phyloP scores from a whole-genome alignment of 1,284 basidiomycete species.

The Apiotrichum veenhuisii region DNA sequence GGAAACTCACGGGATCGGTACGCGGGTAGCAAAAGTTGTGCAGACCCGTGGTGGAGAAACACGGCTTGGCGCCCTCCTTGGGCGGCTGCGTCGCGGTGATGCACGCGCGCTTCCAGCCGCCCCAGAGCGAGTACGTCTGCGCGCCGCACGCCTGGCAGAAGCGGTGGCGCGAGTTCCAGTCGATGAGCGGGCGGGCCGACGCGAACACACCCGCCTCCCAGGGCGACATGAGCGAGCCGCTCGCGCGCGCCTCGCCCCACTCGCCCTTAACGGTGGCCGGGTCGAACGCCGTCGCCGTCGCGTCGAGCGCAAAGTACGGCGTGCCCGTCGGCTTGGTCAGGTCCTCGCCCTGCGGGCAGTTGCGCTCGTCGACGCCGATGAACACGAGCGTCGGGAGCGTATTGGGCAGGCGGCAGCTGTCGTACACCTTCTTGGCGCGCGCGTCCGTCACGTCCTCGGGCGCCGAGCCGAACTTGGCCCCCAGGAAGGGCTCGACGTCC shows the following conservation, averaged over 20 bases:
- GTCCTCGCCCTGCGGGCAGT: slow-evolving; percentile 55
- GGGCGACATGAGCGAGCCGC: slow-evolving; percentile 52
- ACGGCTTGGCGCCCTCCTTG: slow-evolving; percentile 31
- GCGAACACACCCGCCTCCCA: slow-evolving; percentile 69
- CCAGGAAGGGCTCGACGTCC: slow-evolving; percentile 65
- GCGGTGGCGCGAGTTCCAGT: slow-evolving; percentile 88
- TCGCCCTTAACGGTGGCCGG: slow-evolving; percentile 43
- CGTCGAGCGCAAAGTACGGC: slow-evolving; percentile 75
- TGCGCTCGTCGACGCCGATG: slow-evolving; percentile 74
- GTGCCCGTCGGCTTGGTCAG: slow-evolving; percentile 64
- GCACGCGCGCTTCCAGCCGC: slow-evolving; percentile 90
- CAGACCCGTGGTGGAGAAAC: slow-evolving; percentile 63
- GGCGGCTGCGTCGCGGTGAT: slow-evolving; percentile 54
- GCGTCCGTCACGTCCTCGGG: not conserved
- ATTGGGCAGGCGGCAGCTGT: slow-evolving; percentile 63
- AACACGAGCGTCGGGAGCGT: slow-evolving; percentile 57
- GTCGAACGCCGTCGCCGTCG: slow-evolving; percentile 54
- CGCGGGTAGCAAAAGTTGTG: slow-evolving; percentile 87
- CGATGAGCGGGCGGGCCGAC: slow-evolving; percentile 70
- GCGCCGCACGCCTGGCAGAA: slow-evolving; percentile 87
- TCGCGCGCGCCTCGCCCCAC: slow-evolving; percentile 67
- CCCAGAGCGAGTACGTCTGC: slow-evolving; percentile 81
- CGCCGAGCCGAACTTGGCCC: slow-evolving; percentile 47
- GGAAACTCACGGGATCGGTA: slow-evolving; percentile 60
- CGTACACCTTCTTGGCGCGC: slow-evolving; percentile 51